Evolutionary conservation across 78 protist species (phyloP), one percentile per base, ranked within the genome.

Genomic region (Polysphondylium violaceum): DNA sequence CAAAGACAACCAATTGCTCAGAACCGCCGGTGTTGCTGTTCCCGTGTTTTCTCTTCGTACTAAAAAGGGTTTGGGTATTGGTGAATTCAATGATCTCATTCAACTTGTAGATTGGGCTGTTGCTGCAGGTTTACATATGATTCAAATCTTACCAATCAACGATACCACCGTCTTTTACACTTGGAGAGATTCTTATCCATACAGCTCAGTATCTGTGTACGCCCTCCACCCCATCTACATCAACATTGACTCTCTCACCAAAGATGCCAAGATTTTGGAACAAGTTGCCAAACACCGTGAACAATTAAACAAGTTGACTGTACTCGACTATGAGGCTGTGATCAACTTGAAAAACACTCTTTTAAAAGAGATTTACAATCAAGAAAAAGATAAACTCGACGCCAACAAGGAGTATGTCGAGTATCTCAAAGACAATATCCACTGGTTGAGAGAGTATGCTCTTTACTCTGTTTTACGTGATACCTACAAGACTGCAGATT

Each of bases 61-160:
- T 3, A 67, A 35, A 27, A 43, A 74, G 25, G 72, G 95, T 43
- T 16, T 71, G 33, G 98, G 98, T 29, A 77, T 96, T 64, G 98
- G 98, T 25, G 98, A 97, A 50, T 96, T 96, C 55, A 51, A 25
- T 43, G 98, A 97, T 56, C 11, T 97, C 7, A 44, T 17, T 19
- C 29, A 14, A 16, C 25, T 96, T 3, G 74, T 92, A 16, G 96
- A 96, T 40, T 95, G 93, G 95, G 59, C 92, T 9, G 61, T 23
- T 35, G 36, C 27, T 33, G 11, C 68, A 19, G 95, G 96, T n/a
- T 19, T 74, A 23, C 91, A 78, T 1, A 61, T 97, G 60, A 35
- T 95, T 21, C 97, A 95, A 76, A 41, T 97, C 19, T 72, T 97
- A n/a, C 98, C 98, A 51, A 75, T 97, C 44, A 95, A 93, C 56